Conservation (phyloP, 2,329 filamentous ascomycete species). For the Fusarium pseudocircinatum region DNA sequence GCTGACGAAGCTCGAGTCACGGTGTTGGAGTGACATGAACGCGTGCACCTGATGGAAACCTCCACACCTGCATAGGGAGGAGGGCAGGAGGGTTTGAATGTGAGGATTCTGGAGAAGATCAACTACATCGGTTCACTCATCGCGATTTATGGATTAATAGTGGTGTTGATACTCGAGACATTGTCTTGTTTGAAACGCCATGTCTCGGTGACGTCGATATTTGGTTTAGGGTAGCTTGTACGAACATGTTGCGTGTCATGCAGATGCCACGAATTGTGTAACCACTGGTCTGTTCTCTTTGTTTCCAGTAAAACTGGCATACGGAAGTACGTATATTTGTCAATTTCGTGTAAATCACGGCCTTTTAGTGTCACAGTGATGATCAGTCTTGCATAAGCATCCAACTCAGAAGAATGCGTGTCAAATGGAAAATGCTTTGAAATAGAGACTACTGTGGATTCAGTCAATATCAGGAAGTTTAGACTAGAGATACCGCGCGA, state of each 20-base stretch:
- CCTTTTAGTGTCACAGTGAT: too few relatives aligned
- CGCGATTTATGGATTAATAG: not conserved
- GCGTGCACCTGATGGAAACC: slow-evolving; percentile 16
- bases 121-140: not conserved
- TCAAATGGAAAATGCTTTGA: not conserved
- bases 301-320: not conserved
- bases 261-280: not conserved
- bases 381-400: not conserved
- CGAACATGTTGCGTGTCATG: not conserved
- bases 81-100: not conserved
- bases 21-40: slow-evolving; percentile 33
- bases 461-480: not conserved
- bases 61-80: not conserved
- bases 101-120: not conserved
- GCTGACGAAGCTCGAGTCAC: slow-evolving; percentile 36
- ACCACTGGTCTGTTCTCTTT: not conserved
- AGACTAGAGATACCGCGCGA: not conserved
- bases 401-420: accelerated
- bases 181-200: slow-evolving; percentile 4
- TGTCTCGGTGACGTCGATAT: slow-evolving; percentile 22
- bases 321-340: not conserved
- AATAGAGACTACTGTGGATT: accelerated
- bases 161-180: not conserved
- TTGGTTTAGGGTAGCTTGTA: slow-evolving; percentile 19
- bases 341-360: not conserved